Percentiles rank a stretch among this genome's conserved stretches.
Evolutionary conservation across 2,329 filamentous ascomycete genomes (phyloP).

Genomic region (Chaetomium strumarium): DNA sequence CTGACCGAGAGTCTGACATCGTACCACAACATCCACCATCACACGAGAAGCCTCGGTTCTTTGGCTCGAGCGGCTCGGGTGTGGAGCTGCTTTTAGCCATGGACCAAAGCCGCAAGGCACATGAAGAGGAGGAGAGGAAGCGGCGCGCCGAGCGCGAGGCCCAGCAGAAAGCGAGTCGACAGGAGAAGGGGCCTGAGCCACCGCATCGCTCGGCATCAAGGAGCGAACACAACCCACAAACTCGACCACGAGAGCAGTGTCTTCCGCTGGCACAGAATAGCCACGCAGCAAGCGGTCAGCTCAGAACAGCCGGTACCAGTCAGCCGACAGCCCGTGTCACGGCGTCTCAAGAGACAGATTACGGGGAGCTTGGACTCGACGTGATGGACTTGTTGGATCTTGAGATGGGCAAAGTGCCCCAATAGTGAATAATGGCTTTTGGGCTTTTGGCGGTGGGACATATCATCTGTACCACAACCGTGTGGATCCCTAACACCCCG

Average conservation of each 20-base stretch:
- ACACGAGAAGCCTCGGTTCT: conserved; percentile 30
- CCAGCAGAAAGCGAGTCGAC: conserved; percentile 7
- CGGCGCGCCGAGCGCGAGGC: conserved; percentile 7
- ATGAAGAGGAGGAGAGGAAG: conserved; percentile 26
- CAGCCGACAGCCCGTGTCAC: not conserved
- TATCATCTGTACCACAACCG: too few relatives aligned
- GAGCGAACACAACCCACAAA: too few relatives aligned
- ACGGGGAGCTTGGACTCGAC: conserved; percentile 21
- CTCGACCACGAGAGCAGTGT: too few relatives aligned
- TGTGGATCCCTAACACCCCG: too few relatives aligned
- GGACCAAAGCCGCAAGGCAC: conserved; percentile 28
- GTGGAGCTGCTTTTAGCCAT: conserved; percentile 27
- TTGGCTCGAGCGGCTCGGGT: conserved; percentile 28
- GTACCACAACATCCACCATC: not conserved
- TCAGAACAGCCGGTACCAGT: not conserved
- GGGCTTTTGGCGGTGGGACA: too few relatives aligned
- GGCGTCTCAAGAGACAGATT: conserved; percentile 24
- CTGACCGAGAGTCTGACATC: too few relatives aligned
- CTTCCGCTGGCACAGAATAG: too few relatives aligned
- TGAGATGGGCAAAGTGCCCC: not conserved
- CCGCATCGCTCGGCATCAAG: too few relatives aligned
- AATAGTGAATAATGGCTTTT: too few relatives aligned
- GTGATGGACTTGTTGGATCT: conserved; percentile 6
- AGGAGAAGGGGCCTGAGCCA: not conserved
- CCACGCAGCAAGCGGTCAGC: not conserved